Base-by-base conservation (phyloP, 1,284 basidiomycete genomes). In the Inonotus obliquus region DNA sequence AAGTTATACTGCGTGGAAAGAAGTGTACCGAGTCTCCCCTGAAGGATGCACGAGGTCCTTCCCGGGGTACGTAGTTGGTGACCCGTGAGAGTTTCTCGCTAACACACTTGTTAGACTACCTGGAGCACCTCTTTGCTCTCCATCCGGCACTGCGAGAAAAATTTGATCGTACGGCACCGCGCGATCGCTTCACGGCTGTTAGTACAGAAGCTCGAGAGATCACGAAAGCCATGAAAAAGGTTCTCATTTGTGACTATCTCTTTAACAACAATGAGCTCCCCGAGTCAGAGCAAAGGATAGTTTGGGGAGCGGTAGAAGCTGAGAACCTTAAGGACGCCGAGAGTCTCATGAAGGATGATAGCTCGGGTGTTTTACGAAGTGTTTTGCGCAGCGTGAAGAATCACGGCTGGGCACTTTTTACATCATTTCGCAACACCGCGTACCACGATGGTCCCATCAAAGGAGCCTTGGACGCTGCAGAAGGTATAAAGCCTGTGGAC, bases 201-300 rank as follows among this genome's bases (percentile, higher is more conserved):
- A 45, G 32, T n/a, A 35, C 25, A 2, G 52, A 47, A 17, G 44
- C 23, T 38, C n/a, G 52, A 5, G 23, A 14, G 39, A 38, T 54
- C 21, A 27, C 52, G 21, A 60, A 54, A 21, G 52, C 59, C 6
- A 54, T 60, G 59, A 54, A 29, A 7, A 54, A 54, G 32, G 45
- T 60, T 17, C 6, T 48, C 52, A 45, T 60, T 14, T 60, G 59
- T 19, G 27, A 54, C 13, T 29, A 54, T 47, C 23, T 60, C 14
- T 60, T 54, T 19, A n/a, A 17, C 19, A 29, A 54, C 29, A 35
- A 54, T n/a, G 37, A 35, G 23, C 44, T 60, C 23, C 32, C 59
- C 4, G n/a, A 9, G 17, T 21, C n/a, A 17, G 56, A 58, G 35
- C 56, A 45, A 21, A 17, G 37, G 35, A 29, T 21, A 7, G 29